Percentiles rank a stretch among this genome's conserved stretches.
Conservation (phyloP, 768 basidiomycete species). For the Calocybe gangraenosa region DNA sequence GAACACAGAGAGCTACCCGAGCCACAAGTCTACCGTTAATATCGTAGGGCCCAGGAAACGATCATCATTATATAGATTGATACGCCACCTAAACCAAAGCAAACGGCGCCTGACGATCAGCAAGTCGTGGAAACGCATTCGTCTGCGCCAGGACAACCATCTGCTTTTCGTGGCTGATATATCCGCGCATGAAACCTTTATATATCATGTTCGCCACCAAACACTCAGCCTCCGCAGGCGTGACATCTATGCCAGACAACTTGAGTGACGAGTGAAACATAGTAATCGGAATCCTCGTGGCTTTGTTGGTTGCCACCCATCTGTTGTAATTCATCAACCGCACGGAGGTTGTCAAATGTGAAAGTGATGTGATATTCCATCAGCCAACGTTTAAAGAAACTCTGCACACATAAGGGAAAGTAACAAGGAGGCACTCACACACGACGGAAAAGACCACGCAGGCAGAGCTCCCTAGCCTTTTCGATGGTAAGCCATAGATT, state of each 20-base stretch:
- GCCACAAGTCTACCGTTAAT: too few species aligned
- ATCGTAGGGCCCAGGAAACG: too few species aligned
- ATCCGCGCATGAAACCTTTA: conserved; percentile 89
- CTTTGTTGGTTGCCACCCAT: conserved; percentile 74
- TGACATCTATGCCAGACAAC: conserved; percentile 66
- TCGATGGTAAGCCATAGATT: conserved; percentile 87
- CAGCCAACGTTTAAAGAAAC: background rate
- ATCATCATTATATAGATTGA: background rate
- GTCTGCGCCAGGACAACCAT: conserved; percentile 84
- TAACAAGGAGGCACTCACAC: conserved; percentile 44
- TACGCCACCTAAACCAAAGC: conserved; percentile 23
- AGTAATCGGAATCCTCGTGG: conserved; percentile 73
- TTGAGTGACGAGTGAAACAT: conserved; percentile 77
- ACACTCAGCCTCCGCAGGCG: conserved; percentile 86
- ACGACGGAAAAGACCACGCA: conserved; percentile 76
- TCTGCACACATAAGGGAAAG: conserved; percentile 4
- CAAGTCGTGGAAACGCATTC: conserved; percentile 77
- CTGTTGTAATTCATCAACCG: conserved; percentile 32
- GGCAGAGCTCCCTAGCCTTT: conserved; percentile 81
- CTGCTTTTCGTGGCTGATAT: conserved; percentile 94
- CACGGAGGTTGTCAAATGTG: too few species aligned
- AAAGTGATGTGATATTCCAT: background rate
- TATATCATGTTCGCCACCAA: conserved; percentile 94
- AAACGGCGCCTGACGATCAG: conserved; percentile 58
- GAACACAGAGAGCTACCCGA: too few species aligned